These are phyloP conservation scores for Hamigera avellanea DNA, from an alignment of 495 filamentous ascomycete genomes.

Conservation along the genomic window DNA sequence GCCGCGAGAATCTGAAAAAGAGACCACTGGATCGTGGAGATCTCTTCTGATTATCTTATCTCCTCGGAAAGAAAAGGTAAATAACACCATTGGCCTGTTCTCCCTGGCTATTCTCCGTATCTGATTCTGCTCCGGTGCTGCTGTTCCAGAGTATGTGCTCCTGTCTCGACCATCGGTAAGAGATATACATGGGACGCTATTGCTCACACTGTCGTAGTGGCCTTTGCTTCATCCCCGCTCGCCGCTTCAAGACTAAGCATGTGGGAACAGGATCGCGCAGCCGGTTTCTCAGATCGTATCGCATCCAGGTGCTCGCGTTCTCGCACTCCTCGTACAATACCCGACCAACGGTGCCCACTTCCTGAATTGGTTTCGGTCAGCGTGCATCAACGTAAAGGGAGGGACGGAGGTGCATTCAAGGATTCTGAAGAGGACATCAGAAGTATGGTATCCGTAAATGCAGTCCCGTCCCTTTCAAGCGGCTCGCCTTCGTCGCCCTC, in stretches of 20 bases:
- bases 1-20: too few relatives aligned
- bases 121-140: too few relatives aligned
- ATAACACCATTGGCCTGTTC: too few relatives aligned
- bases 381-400: background rate
- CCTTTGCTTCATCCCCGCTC: slow-evolving; percentile 1
- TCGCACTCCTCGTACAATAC: background rate
- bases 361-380: background rate
- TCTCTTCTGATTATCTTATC: too few relatives aligned
- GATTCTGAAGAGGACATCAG: background rate
- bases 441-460: slow-evolving; percentile 4
- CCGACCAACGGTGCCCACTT: background rate
- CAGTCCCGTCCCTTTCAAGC: slow-evolving; percentile 13
- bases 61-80: too few relatives aligned
- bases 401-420: background rate
- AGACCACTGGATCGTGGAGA: too few relatives aligned
- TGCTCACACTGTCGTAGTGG: background rate
- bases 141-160: too few relatives aligned
- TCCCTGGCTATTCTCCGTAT: too few relatives aligned
- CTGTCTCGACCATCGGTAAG: too few relatives aligned
- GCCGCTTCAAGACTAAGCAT: slow-evolving; percentile 11
- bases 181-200: too few relatives aligned
- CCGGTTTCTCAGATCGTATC: slow-evolving; percentile 4
- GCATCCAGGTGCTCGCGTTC: slow-evolving; percentile 4
- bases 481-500: slow-evolving; percentile 11
- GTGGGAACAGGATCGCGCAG: slow-evolving; percentile 10